Evolutionary conservation across 169 alveolate species (phyloP), one percentile per base, ranked within the genome.

Genomic region (Eimeria tenella): DNA sequence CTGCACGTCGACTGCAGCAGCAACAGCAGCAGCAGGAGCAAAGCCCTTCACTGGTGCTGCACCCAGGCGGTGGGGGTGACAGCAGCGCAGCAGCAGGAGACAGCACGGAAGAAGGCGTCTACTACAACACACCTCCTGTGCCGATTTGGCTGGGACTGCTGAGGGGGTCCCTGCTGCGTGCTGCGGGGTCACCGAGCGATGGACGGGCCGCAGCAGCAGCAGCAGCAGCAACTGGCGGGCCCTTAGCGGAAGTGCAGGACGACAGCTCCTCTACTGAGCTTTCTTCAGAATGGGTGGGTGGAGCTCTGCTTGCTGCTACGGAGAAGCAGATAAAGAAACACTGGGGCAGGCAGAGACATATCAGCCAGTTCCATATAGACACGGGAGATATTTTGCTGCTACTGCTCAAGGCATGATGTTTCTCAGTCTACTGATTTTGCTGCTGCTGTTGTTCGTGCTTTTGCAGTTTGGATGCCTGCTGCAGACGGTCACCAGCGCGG

Each of bases 401-500:
- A 11, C 86, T 15, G 15, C 52, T 53, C 49, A n/a, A 23, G 21
- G 31, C 13, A 68, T 68, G 11, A 2, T 68, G 13, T 21, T 21
- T 15, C 79, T 68, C 6, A 9, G 6, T 15, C 53, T 83, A 21
- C 70, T 83, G 81, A 49, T 62, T 17, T 56, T 86, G 82, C 93
- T 21, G 60, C 81, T 60, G 92, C 92, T 58, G 92, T 62, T 31
- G 81, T 17, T 63, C 81, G 15, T 60, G 68, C 63, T 83, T 56
- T 50, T 62, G 82, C 83, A 62, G 83, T 62, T 86, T 42, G 93
- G 93, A 4, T 86, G 83, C 49, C 75, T 86, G 93, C 93, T 86
- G 93, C 93, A 86, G 83, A 50, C 83, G 4, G 83, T 86, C 23
- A 62, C 68, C 25, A 42, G 52, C 25, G 83, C 79, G 25, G 93